Conservation (phyloP, 2,329 filamentous ascomycete species). For the Penicillium expansum region DNA sequence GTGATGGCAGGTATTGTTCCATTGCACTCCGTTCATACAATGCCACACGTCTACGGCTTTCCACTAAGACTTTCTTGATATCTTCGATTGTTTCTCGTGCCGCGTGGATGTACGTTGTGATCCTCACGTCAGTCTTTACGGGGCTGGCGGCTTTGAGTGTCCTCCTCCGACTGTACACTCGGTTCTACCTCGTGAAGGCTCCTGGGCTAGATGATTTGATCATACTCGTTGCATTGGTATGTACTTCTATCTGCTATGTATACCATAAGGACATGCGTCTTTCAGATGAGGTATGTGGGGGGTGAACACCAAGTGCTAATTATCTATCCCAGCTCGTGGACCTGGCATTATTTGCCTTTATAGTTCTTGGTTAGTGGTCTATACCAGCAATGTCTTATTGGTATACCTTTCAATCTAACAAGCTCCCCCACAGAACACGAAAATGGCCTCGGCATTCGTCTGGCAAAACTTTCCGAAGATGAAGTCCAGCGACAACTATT, state of each 20-base stretch:
- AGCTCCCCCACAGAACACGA: constrained; percentile 14
- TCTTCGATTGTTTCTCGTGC: neutral
- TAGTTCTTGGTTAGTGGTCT: constrained; percentile 14
- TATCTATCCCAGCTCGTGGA: constrained; percentile 3
- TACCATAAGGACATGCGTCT: neutral
- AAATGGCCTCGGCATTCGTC: constrained; percentile 23
- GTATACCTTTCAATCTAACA: neutral
- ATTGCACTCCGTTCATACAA: neutral
- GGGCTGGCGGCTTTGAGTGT: constrained; percentile 21
- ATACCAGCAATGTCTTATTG: neutral
- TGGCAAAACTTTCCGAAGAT: constrained; percentile 1
- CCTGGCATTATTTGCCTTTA: constrained; percentile 9
- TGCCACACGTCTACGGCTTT: neutral
- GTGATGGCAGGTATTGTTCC: neutral
- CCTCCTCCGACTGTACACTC: constrained; percentile 23
- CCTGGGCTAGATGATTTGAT: constrained; percentile 32
- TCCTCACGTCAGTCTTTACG: constrained; percentile 21
- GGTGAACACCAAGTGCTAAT: neutral
- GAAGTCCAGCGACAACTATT: constrained; percentile 18
- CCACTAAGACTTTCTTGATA: neutral
- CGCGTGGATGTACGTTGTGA: constrained; percentile 24
- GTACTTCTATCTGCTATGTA: neutral
- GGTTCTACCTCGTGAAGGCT: constrained; percentile 22
- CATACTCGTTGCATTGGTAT: constrained; percentile 23
- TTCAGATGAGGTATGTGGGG: too few relatives aligned